These are phyloP conservation scores for Coelastrella sp. DNA, from an alignment of 139 green algal genomes.

Conservation along the genomic window DNA sequence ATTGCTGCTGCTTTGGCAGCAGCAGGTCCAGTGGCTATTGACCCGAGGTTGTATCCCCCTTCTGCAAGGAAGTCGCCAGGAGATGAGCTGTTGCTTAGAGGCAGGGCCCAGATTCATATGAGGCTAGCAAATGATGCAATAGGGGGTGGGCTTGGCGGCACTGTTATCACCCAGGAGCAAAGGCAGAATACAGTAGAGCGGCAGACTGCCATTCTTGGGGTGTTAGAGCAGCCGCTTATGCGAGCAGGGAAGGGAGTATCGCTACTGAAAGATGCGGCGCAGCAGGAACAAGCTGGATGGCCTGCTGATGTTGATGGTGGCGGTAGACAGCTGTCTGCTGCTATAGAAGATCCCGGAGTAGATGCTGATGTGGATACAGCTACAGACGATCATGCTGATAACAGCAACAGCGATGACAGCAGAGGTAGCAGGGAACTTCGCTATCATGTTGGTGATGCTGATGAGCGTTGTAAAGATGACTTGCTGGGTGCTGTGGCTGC, in stretches of 20 bases:
- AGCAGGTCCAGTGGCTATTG: constrained; percentile 17
- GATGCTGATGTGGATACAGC: not conserved
- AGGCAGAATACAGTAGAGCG: too few species aligned
- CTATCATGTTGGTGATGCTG: not conserved
- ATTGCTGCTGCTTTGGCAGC: constrained; percentile 7
- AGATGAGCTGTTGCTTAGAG: not conserved
- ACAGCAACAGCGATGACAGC: not conserved
- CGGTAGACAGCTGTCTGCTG: not conserved
- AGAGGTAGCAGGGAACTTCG: not conserved
- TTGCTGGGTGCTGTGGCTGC: not conserved
- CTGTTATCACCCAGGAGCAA: too few species aligned
- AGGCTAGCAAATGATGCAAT: not conserved
- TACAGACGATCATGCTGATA: not conserved
- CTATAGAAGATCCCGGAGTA: not conserved
- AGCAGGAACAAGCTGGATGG: not conserved
- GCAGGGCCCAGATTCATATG: not conserved
- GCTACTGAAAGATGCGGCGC: too few species aligned
- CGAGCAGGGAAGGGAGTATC: too few species aligned
- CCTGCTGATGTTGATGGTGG: not conserved
- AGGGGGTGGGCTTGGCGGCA: not conserved
- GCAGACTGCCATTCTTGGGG: too few species aligned
- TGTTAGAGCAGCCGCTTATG: too few species aligned
- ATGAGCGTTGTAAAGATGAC: not conserved
- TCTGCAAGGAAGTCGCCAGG: constrained; percentile 23
- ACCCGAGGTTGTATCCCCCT: constrained; percentile 8